Evolutionary conservation across 257 asterid species (phyloP).

Genomic region (Craterostigma plantagineum): DNA sequence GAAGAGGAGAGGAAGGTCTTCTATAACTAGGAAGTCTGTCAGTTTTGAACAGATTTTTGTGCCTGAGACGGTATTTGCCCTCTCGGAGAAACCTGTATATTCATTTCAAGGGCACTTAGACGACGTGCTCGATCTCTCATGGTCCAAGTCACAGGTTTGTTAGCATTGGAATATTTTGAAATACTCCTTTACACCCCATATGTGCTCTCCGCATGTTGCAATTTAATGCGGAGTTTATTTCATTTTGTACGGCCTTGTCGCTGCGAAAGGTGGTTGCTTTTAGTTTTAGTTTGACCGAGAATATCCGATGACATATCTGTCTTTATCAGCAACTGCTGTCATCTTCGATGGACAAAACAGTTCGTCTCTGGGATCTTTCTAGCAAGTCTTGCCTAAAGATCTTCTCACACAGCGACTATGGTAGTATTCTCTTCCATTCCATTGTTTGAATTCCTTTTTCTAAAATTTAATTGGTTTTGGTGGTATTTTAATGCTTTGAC

Average conservation of each 20-base stretch:
- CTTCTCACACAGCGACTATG: slow-evolving; percentile 91
- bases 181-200: too few relatives aligned
- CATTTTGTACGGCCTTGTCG: not conserved
- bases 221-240: too few relatives aligned
- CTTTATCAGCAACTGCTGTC: slow-evolving; percentile 65
- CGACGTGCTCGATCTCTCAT: slow-evolving; percentile 86
- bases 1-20: slow-evolving; percentile 75
- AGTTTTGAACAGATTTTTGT: slow-evolving; percentile 67
- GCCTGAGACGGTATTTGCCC: slow-evolving; percentile 70
- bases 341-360: slow-evolving; percentile 97
- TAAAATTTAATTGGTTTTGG: slow-evolving; percentile 1
- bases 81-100: slow-evolving; percentile 67
- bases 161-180: slow-evolving; percentile 2
- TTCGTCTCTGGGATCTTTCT: slow-evolving; percentile 85
- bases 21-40: slow-evolving; percentile 67
- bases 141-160: slow-evolving; percentile 98
- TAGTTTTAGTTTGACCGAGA: slow-evolving; percentile 8
- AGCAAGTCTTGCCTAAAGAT: slow-evolving; percentile 71
- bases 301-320: slow-evolving; percentile 12
- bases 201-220: too few relatives aligned
- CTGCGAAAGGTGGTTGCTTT: not conserved
- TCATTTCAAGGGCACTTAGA: slow-evolving; percentile 77
- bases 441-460: not conserved
- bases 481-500: too few relatives aligned
- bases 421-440: slow-evolving; percentile 14